phyloP scores from a whole-genome alignment of 805 yeast species.

The Tetrapisispora fleetii region DNA sequence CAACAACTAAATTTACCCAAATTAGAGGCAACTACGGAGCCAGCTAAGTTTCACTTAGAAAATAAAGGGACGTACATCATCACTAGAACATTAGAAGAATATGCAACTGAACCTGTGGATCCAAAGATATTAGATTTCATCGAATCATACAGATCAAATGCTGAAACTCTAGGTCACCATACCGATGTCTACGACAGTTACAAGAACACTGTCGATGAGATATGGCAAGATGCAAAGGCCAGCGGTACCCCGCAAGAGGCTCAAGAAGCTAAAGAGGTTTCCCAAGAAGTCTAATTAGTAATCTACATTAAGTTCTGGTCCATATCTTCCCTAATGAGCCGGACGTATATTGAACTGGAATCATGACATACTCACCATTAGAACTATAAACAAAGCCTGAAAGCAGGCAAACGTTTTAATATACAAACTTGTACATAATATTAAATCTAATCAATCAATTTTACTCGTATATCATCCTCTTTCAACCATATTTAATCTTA shows the following conservation, averaged over 20 bases:
- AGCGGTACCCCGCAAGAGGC: background rate
- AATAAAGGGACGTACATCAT: conserved; percentile 17
- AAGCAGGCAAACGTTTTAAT: background rate
- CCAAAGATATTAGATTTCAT: conserved; percentile 9
- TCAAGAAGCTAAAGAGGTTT: background rate
- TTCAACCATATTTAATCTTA: no score
- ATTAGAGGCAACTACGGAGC: background rate
- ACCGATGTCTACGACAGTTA: conserved; percentile 12
- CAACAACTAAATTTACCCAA: background rate
- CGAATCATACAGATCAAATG: conserved; percentile 6
- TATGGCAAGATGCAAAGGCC: conserved; percentile 1
- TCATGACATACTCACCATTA: no score
- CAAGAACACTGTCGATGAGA: conserved; percentile 2
- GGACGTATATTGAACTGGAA: no score
- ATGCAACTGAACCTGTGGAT: conserved; percentile 5
- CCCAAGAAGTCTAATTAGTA: no score
- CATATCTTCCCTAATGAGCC: no score
- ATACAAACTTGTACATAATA: background rate
- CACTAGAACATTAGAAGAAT: conserved; percentile 14
- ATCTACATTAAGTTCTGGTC: no score
- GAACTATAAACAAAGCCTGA: background rate
- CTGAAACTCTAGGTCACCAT: conserved; percentile 1
- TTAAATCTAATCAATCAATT: background rate
- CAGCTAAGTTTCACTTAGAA: conserved; percentile 2
- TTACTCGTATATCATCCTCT: no score